Evolutionary conservation across 1,139 yeast genomes (phyloP).

Genomic region (Blastobotrys elegans): DNA sequence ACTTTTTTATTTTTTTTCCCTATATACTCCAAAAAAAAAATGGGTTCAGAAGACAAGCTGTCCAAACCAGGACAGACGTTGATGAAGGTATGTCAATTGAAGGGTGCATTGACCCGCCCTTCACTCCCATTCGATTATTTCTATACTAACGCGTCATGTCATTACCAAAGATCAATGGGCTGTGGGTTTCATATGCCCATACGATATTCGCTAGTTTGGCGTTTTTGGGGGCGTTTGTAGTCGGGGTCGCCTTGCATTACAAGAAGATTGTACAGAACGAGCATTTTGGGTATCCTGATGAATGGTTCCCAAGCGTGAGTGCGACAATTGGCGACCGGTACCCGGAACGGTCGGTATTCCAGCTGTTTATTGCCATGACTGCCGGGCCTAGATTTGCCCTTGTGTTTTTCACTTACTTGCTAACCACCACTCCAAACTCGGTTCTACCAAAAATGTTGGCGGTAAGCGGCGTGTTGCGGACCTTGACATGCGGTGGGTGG

Average conservation of each 20-base stretch:
- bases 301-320: slow-evolving; percentile 97
- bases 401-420: slow-evolving; percentile 53
- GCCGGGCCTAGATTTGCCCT: slow-evolving; percentile 72
- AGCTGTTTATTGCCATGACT: slow-evolving; percentile 54
- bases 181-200: slow-evolving; percentile 64
- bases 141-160: slow-evolving; percentile 1
- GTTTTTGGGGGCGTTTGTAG: slow-evolving; percentile 64
- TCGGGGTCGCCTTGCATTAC: slow-evolving; percentile 73
- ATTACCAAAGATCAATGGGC: slow-evolving; percentile 57
- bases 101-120: not conserved
- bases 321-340: slow-evolving; percentile 96
- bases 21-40: not conserved
- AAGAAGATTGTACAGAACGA: slow-evolving; percentile 84
- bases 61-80: slow-evolving; percentile 19
- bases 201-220: slow-evolving; percentile 65
- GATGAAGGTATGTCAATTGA: slow-evolving; percentile 6
- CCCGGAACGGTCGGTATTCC: slow-evolving; percentile 92
- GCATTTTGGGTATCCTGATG: slow-evolving; percentile 87
- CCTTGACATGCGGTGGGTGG: slow-evolving; percentile 98
- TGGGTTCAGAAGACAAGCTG: slow-evolving; percentile 35
- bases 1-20: not conserved
- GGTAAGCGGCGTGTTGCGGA: slow-evolving; percentile 66
- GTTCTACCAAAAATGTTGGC: slow-evolving; percentile 42
- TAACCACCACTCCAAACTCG: slow-evolving; percentile 37
- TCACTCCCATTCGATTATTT: not conserved